These are phyloP conservation scores for Chlorella sorokiniana DNA, from an alignment of 139 green algal species.

Conservation along the genomic window DNA sequence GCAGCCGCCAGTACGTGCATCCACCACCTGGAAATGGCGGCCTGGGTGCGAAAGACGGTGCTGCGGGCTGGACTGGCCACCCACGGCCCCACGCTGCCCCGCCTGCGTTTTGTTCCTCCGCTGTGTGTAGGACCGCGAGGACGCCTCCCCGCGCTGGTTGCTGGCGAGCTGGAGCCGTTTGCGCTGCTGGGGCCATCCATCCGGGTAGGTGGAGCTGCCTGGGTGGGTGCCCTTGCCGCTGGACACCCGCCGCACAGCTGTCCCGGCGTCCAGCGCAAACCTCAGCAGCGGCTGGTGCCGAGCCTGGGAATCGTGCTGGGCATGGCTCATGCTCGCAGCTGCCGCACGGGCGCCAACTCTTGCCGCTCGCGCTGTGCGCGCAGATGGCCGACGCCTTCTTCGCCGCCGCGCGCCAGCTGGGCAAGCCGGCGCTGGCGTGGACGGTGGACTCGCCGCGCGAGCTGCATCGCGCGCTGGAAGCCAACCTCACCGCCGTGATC, in stretches of 20 bases:
- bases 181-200: slow-evolving; percentile 38
- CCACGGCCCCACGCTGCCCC: too few species aligned
- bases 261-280: too few species aligned
- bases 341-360: not conserved
- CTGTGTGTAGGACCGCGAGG: not conserved
- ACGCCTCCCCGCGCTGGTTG: not conserved
- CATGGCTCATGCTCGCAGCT: not conserved
- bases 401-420: not conserved
- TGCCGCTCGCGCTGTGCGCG: not conserved
- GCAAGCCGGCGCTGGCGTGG: slow-evolving; percentile 38
- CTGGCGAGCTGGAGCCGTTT: slow-evolving; percentile 14
- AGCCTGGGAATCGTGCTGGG: too few species aligned
- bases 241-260: too few species aligned
- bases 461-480: slow-evolving; percentile 26
- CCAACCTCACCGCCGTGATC: slow-evolving; percentile 29
- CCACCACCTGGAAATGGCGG: too few species aligned
- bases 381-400: slow-evolving; percentile 38
- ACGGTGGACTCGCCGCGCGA: slow-evolving; percentile 25
- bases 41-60: too few species aligned
- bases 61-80: too few species aligned
- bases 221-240: too few species aligned
- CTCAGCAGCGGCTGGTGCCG: too few species aligned
- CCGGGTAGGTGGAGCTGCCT: not conserved
- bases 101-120: not conserved
- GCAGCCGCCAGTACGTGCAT: too few species aligned